phyloP scores from a whole-genome alignment of 805 yeast genomes.

The Kurtzmaniella cleridarum region DNA sequence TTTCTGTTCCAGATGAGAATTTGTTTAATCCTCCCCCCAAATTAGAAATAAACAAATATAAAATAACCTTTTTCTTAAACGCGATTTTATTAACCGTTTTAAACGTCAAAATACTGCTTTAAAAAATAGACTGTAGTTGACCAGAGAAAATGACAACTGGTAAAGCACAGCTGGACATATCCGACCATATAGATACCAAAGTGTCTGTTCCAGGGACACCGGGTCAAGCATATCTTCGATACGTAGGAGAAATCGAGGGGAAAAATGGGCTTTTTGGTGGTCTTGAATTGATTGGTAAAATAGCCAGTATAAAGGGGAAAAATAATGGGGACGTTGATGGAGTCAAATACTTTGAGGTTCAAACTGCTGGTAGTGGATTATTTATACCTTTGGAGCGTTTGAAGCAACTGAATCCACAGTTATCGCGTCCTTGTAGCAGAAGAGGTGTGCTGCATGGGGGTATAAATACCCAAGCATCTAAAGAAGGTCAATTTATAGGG shows the following conservation, averaged over 20 bases:
- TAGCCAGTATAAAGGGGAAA: conserved; percentile 59
- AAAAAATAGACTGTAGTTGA: neutral
- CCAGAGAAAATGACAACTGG: neutral
- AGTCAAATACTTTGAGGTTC: conserved; percentile 59
- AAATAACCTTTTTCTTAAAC: neutral
- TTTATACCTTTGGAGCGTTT: conserved; percentile 58
- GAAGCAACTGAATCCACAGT: conserved; percentile 27
- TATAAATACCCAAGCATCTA: neutral
- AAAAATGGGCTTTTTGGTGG: conserved; percentile 81
- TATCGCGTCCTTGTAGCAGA: conserved; percentile 8
- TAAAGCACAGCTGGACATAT: conserved; percentile 11
- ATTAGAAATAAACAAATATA: neutral
- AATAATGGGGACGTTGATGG: conserved; percentile 84
- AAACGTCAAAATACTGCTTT: neutral
- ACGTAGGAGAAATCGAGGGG: conserved; percentile 66
- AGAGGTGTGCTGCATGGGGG: neutral
- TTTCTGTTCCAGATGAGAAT: too few relatives aligned
- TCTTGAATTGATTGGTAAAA: conserved; percentile 68
- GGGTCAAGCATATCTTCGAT: conserved; percentile 58
- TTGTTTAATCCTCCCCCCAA: too few relatives aligned
- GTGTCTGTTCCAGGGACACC: conserved; percentile 64
- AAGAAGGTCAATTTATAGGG: neutral
- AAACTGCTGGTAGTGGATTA: conserved; percentile 62
- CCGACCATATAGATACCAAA: conserved; percentile 27
- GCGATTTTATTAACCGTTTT: neutral